Evolutionary conservation across 257 asterid genomes (phyloP), one percentile per base, ranked within the genome.

Genomic region (Ocimum tenuiflorum): DNA sequence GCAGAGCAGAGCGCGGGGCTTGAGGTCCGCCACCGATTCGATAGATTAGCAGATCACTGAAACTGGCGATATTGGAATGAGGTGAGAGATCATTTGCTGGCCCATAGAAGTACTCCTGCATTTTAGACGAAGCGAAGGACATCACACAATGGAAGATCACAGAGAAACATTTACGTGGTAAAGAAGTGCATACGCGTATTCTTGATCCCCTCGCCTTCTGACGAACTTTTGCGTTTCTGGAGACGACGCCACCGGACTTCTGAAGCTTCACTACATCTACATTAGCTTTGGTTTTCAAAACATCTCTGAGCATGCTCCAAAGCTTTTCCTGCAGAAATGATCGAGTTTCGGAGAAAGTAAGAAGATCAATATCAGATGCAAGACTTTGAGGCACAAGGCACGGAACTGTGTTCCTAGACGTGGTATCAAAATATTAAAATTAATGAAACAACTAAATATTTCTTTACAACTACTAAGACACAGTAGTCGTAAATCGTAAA

Each of bases 261-360:
- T 94, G 99, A 77, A 94, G 97, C 77, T 90, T 94, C 82, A 94
- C 99, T 60, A 94, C 99, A 69, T 94, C 99, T 61, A 94, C 92
- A 14, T 85, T 85, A 55, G 80, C 76, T 68, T 87, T 88, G 78
- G 58, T 80, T 76, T 88, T 94, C 70, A 89, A 69, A 35, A 87
- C 95, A 77, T 86, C 94, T 79, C 74, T 94, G 46, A 94, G 96
- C 99, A 88, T 85, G 87, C 97, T 94, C 88, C 97, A 94, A 31
- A 94, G 95, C 80, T 94, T 94, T 80, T 94, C 99, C 99, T 94
- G 81, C 55, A 63, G 38, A 65, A 7, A 63, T 1, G 57, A 63
- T 59, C 60, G 36, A 54, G 57, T 52, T 14, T 19, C 64, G n/a
- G 49, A 54, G 55, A 66, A 69, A 60, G 58, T 65, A 69, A 49